Evolutionary conservation across 2,329 filamentous ascomycete species (phyloP).

Genomic region (Lachnellula occidentalis): DNA sequence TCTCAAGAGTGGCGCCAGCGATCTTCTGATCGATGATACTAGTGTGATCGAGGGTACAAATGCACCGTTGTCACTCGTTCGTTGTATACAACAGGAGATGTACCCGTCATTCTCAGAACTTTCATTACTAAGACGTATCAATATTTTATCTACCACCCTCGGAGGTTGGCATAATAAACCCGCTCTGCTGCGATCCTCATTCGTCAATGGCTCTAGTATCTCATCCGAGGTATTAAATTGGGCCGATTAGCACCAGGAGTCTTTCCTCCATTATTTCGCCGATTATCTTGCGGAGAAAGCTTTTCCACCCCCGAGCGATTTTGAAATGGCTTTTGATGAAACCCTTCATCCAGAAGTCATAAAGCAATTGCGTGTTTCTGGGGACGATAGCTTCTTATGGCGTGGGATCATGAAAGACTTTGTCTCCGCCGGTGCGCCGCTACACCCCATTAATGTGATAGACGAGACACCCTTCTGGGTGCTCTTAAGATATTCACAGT

Average conservation of each 20-base stretch:
- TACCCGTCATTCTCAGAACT: neutral
- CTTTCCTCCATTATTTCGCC: neutral
- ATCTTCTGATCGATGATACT: neutral
- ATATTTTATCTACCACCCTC: neutral
- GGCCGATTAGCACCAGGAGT: neutral
- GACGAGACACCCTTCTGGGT: neutral
- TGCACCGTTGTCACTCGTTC: neutral
- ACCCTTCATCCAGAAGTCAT: neutral
- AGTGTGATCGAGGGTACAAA: neutral
- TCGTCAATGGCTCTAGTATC: neutral
- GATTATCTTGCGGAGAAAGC: neutral
- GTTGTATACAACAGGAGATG: neutral
- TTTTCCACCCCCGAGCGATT: neutral
- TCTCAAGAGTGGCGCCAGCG: neutral
- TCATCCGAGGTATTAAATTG: neutral
- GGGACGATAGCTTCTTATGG: neutral
- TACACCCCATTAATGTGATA: neutral
- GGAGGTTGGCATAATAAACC: neutral
- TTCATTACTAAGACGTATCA: neutral
- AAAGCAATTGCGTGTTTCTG: neutral
- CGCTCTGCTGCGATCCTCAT: neutral
- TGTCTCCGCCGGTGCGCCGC: neutral
- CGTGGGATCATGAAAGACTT: neutral
- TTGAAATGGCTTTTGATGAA: neutral
- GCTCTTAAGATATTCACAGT: neutral